Percentiles rank a stretch among this genome's conserved stretches.
Conservation (phyloP, 257 asterid genomes). For the Perilla frutescens region DNA sequence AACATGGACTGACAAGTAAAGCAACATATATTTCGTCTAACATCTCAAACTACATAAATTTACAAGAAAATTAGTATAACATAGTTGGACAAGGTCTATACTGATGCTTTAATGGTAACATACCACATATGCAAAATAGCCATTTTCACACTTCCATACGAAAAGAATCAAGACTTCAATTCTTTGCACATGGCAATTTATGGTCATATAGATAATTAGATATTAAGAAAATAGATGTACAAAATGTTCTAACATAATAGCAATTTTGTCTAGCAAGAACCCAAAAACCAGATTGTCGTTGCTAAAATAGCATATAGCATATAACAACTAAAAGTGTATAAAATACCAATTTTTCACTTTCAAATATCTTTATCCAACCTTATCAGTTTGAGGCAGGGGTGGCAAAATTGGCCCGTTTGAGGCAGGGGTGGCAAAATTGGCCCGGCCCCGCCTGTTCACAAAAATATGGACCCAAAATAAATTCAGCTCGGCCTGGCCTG, state of each 20-base stretch:
- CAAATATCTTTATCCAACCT: neutral
- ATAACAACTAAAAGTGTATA: neutral
- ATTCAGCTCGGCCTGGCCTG: no score
- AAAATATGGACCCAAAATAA: no score
- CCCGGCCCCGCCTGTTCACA: no score
- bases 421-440: no score
- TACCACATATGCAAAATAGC: neutral
- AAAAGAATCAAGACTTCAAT: neutral
- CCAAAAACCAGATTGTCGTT: no score
- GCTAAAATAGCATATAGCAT: neutral
- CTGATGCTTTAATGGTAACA: neutral
- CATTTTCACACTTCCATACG: neutral
- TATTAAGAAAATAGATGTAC: neutral
- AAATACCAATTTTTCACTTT: constrained; percentile 3
- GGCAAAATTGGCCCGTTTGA: no score
- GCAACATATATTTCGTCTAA: constrained; percentile 12
- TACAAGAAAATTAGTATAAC: neutral
- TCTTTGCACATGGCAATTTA: neutral
- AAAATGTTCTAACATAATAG: neutral
- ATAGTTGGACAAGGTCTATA: neutral
- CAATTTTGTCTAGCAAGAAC: neutral
- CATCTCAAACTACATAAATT: constrained; percentile 12
- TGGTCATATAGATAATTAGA: neutral
- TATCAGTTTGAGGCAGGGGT: no score
- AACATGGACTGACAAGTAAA: constrained; percentile 7